These are phyloP conservation scores for Umbelopsis sp. DNA, from an alignment of 192 early-diverging fungal genomes.

Conservation along the genomic window DNA sequence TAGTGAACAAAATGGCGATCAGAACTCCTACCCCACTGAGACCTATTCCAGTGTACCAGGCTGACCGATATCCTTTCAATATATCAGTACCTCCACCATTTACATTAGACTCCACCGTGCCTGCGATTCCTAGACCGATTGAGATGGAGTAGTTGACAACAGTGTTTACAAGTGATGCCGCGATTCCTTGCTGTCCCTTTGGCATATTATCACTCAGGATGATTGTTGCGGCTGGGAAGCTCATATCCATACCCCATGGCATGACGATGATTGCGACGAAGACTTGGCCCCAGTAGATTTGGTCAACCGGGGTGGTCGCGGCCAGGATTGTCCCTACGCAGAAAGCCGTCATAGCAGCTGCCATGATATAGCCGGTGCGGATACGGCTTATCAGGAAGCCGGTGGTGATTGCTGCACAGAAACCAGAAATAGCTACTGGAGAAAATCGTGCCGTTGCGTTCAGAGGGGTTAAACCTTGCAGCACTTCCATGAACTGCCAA, in stretches of 20 bases:
- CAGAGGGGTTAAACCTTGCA: slow-evolving; percentile 17
- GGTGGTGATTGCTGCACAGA: slow-evolving; percentile 10
- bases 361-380: slow-evolving; percentile 16
- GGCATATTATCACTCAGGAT: slow-evolving; percentile 15
- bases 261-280: slow-evolving; percentile 11
- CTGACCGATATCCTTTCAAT: slow-evolving; percentile 8
- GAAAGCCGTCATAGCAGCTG: slow-evolving; percentile 3
- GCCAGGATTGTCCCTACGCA: slow-evolving; percentile 15
- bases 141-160: slow-evolving; percentile 18
- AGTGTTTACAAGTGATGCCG: slow-evolving; percentile 12
- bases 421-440: slow-evolving; percentile 10
- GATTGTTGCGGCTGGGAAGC: slow-evolving; percentile 17
- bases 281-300: slow-evolving; percentile 18
- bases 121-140: slow-evolving; percentile 12
- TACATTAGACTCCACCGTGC: slow-evolving; percentile 11
- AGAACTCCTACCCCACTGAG: slow-evolving; percentile 15
- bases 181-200: slow-evolving; percentile 15
- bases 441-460: slow-evolving; percentile 17
- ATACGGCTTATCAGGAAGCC: slow-evolving; percentile 16
- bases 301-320: slow-evolving; percentile 16
- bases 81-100: slow-evolving; percentile 2
- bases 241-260: slow-evolving; percentile 19
- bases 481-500: slow-evolving; percentile 13
- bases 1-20: slow-evolving; percentile 5
- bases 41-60: slow-evolving; percentile 18